A percentile compares a stretch with the other conserved stretches of the same genome.
Conservation (phyloP, 2,329 filamentous ascomycete genomes). For the Phialemonium atrogriseum region DNA sequence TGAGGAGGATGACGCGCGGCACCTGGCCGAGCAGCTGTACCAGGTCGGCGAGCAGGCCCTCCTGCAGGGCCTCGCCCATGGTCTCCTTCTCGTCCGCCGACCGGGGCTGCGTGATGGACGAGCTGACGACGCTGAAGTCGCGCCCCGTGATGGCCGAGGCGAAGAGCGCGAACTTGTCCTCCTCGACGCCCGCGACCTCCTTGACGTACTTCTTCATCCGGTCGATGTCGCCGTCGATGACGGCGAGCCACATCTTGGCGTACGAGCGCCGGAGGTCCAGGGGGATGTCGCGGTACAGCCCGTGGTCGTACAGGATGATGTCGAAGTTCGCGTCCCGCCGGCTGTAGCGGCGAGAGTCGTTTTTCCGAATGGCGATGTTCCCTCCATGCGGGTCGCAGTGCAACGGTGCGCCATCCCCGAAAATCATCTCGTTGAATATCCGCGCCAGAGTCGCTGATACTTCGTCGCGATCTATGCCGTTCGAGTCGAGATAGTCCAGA, state of each 20-base stretch:
- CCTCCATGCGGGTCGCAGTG: slow-evolving; percentile 97
- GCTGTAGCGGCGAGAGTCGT: slow-evolving; percentile 45
- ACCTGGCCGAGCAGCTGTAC: slow-evolving; percentile 84
- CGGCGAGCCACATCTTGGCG: slow-evolving; percentile 94
- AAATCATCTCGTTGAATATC: slow-evolving; percentile 99
- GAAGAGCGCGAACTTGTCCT: slow-evolving; percentile 89
- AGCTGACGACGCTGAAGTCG: slow-evolving; percentile 71
- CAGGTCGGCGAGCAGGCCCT: slow-evolving; percentile 81
- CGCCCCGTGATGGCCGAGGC: slow-evolving; percentile 93
- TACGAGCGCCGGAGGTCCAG: slow-evolving; percentile 71
- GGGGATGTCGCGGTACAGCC: slow-evolving; percentile 89
- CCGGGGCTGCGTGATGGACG: slow-evolving; percentile 48
- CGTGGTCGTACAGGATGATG: slow-evolving; percentile 93
- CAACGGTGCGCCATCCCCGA: slow-evolving; percentile 76
- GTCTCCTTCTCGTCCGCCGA: slow-evolving; percentile 72
- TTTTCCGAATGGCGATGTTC: slow-evolving; percentile 86
- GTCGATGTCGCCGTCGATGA: slow-evolving; percentile 80
- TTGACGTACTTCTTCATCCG: slow-evolving; percentile 83
- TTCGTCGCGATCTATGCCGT: slow-evolving; percentile 88
- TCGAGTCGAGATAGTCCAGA: slow-evolving; percentile 72
- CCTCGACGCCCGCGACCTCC: slow-evolving; percentile 80
- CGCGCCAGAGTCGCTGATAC: slow-evolving; percentile 83
- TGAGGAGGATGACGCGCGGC: slow-evolving; percentile 84
- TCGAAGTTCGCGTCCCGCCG: slow-evolving; percentile 71
- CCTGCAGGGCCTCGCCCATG: slow-evolving; percentile 77